Evolutionary conservation across 2,329 filamentous ascomycete genomes (phyloP).

Genomic region (Aspergillus versicolor): DNA sequence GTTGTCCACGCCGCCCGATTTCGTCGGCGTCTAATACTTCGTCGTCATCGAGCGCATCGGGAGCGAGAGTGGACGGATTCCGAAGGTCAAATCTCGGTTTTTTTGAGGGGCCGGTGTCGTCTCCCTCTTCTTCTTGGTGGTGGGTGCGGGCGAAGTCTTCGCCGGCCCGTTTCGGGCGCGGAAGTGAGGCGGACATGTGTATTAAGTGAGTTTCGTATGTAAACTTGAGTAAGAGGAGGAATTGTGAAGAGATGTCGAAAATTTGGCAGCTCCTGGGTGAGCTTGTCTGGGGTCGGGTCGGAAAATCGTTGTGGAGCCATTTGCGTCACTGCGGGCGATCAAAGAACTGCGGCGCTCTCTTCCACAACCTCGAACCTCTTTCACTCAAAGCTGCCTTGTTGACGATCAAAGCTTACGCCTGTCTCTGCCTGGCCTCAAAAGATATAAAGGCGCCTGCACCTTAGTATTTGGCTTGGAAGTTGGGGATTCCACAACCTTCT

Average conservation of each 20-base stretch:
- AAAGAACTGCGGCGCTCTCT: conserved; percentile 12
- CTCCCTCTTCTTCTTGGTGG: conserved; percentile 59
- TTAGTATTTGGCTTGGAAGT: not conserved
- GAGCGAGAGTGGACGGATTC: conserved; percentile 87
- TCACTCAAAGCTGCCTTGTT: not conserved
- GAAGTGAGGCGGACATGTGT: conserved; percentile 61
- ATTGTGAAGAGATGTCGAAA: not conserved
- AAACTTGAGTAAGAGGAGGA: not conserved
- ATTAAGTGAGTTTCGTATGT: not conserved
- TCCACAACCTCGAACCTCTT: not conserved
- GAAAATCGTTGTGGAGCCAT: conserved; percentile 39
- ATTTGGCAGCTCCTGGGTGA: not conserved
- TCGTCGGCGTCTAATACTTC: conserved; percentile 86
- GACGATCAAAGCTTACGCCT: not conserved
- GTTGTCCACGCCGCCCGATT: conserved; percentile 70
- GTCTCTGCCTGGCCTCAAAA: not conserved
- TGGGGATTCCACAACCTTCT: not conserved
- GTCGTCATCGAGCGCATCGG: conserved; percentile 73
- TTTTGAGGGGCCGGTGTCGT: conserved; percentile 55
- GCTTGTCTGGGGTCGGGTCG: conserved; percentile 37
- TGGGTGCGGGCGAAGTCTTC: conserved; percentile 78
- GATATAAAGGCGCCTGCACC: not conserved
- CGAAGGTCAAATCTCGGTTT: conserved; percentile 91
- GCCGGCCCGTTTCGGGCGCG: conserved; percentile 77
- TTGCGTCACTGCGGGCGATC: conserved; percentile 38